Base-by-base conservation (phyloP, 192 early-diverging fungal genomes). In the Gonapodya prolifera region DNA sequence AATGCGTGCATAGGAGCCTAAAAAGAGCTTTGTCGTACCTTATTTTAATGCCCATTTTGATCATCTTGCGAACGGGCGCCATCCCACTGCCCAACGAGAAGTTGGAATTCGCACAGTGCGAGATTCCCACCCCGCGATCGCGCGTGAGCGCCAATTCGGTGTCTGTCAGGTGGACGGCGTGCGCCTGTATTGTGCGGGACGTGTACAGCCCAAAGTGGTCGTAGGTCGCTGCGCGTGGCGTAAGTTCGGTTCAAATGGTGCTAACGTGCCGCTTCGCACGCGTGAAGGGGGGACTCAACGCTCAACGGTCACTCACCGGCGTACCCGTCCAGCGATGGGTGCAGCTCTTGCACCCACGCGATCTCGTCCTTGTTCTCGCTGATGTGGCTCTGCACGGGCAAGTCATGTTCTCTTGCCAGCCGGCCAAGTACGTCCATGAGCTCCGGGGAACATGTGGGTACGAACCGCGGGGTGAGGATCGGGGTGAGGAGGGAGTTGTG, bases 51-150 rank as follows among this genome's bases (percentile, higher is more conserved):
- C 89, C 91, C 61, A 89, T 83, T 76, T 83, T 76, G 34, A 96
- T 76, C 77, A 95, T 85, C 74, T 88, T 84, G 33, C 94, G 86
- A 34, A 98, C 92, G 80, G 95, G 88, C 61, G 91, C 89, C 16
- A 93, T 82, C 29, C 96, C 96, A 31, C 89, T 91, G 78, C 88
- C 84, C 30, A 98, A 84, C 30, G 89, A 83, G 80, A 97, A 96
- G 85, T 98, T 98, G 34, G 92, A 93, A 80, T 89, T 94, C 18
- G 96, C 92, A 81, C 96, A 98, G 80, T 98, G 96, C 8, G 93
- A 90, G 69, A 98, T 84, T 73, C 94, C 94, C 1, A 90, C 89
- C 2, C 89, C 86, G 35, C 85, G 81, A 30, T 86, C 80, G 61
- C 85, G 86, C 74, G 96, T 79, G 13, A 95, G 76, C 2, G 82